A percentile compares a stretch with the other conserved stretches of the same genome.
phyloP scores from a whole-genome alignment of 1,284 basidiomycete genomes.

The Puccinia coronata region DNA sequence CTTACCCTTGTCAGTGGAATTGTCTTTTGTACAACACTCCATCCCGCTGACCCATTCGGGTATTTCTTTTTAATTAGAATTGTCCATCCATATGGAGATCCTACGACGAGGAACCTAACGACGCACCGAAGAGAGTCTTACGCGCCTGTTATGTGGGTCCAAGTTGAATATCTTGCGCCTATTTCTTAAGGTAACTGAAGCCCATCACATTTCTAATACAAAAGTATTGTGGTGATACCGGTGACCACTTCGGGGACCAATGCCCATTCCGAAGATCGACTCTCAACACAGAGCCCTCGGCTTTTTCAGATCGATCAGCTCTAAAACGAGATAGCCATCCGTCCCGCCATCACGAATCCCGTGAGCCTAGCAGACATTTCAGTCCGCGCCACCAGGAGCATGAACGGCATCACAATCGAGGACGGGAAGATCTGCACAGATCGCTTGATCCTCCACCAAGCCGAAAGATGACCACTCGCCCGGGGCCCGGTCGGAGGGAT shows the following conservation, averaged over 20 bases:
- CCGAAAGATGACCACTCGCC: background rate
- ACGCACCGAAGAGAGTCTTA: slow-evolving; percentile 22
- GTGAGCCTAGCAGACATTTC: background rate
- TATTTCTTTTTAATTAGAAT: slow-evolving; percentile 21
- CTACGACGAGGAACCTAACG: slow-evolving; percentile 35
- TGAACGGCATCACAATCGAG: background rate
- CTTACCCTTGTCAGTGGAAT: slow-evolving; percentile 27
- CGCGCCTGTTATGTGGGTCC: slow-evolving; percentile 37
- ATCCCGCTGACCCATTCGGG: background rate
- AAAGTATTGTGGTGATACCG: slow-evolving; percentile 43
- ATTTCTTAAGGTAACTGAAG: background rate
- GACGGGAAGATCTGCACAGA: background rate
- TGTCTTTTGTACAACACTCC: background rate
- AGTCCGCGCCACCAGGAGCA: slow-evolving; percentile 19
- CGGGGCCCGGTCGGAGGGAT: slow-evolving; percentile 5
- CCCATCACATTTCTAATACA: background rate
- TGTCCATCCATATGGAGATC: slow-evolving; percentile 47
- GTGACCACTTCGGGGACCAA: slow-evolving; percentile 47
- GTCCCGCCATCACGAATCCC: background rate
- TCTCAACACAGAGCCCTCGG: slow-evolving; percentile 35
- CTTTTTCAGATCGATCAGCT: slow-evolving; percentile 27
- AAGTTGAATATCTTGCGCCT: background rate
- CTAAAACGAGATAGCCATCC: background rate
- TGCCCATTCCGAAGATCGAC: slow-evolving; percentile 31
- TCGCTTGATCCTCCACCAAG: background rate